Percentiles rank a stretch among this genome's conserved stretches.
These are phyloP conservation scores for Filosporella fistucella DNA, from an alignment of 495 filamentous ascomycete species.

Conservation along the genomic window DNA sequence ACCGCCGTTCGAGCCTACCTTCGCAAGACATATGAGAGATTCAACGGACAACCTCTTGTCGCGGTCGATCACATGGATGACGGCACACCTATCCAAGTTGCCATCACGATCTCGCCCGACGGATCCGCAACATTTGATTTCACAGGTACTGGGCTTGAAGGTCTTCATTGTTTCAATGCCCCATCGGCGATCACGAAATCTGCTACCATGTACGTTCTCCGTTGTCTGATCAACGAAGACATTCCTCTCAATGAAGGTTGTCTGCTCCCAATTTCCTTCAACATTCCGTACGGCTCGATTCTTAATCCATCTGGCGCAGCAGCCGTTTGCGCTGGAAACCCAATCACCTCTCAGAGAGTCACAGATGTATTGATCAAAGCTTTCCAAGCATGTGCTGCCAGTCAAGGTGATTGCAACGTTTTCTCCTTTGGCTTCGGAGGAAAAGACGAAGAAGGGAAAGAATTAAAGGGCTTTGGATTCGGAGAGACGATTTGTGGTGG, in stretches of 20 bases:
- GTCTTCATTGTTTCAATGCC: slow-evolving; percentile 18
- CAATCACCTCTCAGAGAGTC: slow-evolving; percentile 25
- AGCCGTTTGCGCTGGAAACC: slow-evolving; percentile 23
- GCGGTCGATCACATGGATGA: slow-evolving; percentile 31
- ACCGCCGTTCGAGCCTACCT: slow-evolving; percentile 25
- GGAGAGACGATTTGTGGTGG: slow-evolving; percentile 70
- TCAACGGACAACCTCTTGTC: slow-evolving; percentile 12
- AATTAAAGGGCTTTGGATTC: slow-evolving; percentile 56
- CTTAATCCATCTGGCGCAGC: slow-evolving; percentile 19
- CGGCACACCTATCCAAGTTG: slow-evolving; percentile 28
- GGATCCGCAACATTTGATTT: slow-evolving; percentile 31
- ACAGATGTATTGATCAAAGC: slow-evolving; percentile 27
- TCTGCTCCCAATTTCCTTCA: slow-evolving; percentile 21
- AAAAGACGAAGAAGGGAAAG: not conserved
- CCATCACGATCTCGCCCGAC: slow-evolving; percentile 26
- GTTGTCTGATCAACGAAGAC: slow-evolving; percentile 22
- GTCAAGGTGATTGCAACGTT: slow-evolving; percentile 21
- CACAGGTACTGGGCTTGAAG: slow-evolving; percentile 29
- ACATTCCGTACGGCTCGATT: slow-evolving; percentile 18
- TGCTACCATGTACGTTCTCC: slow-evolving; percentile 26
- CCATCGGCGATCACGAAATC: slow-evolving; percentile 23
- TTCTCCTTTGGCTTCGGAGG: not conserved
- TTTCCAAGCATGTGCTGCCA: slow-evolving; percentile 24
- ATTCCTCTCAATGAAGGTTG: slow-evolving; percentile 30
- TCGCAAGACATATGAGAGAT: slow-evolving; percentile 9